Conservation (phyloP, 805 yeast species). For the Candida stauntonica region DNA sequence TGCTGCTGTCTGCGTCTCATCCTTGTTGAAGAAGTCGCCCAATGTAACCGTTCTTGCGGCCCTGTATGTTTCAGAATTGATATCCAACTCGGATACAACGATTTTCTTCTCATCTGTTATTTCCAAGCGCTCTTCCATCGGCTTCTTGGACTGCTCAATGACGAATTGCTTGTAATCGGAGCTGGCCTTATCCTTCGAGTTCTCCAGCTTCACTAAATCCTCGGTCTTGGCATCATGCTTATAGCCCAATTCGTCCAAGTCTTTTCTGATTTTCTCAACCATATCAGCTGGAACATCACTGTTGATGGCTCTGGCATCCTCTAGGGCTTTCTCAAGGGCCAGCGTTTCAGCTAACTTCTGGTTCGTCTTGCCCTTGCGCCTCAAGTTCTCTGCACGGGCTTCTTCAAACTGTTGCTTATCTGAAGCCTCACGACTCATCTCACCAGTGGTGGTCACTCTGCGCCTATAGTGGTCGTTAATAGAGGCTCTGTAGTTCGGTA, state of each 20-base stretch:
- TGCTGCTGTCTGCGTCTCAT: conserved; percentile 1
- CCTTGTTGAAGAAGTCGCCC: conserved; percentile 49
- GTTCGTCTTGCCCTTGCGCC: conserved; percentile 21
- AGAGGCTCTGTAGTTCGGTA: conserved; percentile 26
- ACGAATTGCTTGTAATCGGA: conserved; percentile 20
- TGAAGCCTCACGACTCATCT: conserved; percentile 2
- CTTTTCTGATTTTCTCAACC: conserved; percentile 26
- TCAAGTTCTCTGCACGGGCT: conserved; percentile 7
- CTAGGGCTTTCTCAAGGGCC: conserved; percentile 55
- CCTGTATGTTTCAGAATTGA: conserved; percentile 48
- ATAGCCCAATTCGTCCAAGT: conserved; percentile 33
- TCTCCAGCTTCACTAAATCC: conserved; percentile 19
- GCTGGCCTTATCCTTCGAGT: conserved; percentile 17
- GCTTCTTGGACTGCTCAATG: conserved; percentile 15
- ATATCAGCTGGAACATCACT: conserved; percentile 31
- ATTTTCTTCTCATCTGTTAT: conserved; percentile 39
- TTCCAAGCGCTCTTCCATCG: conserved; percentile 24
- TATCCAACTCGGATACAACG: conserved; percentile 50
- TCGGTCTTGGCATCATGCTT: conserved; percentile 17
- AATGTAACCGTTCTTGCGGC: conserved; percentile 67
- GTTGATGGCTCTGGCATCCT: conserved; percentile 46
- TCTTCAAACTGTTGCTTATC: conserved; percentile 6
- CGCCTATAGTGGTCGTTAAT: conserved; percentile 31
- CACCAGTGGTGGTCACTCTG: conserved; percentile 4
- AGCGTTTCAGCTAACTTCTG: conserved; percentile 50